Percentiles rank a stretch among this genome's conserved stretches.
Conservation (phyloP, 2,329 filamentous ascomycete species). For the Fusarium solani-melongenae region DNA sequence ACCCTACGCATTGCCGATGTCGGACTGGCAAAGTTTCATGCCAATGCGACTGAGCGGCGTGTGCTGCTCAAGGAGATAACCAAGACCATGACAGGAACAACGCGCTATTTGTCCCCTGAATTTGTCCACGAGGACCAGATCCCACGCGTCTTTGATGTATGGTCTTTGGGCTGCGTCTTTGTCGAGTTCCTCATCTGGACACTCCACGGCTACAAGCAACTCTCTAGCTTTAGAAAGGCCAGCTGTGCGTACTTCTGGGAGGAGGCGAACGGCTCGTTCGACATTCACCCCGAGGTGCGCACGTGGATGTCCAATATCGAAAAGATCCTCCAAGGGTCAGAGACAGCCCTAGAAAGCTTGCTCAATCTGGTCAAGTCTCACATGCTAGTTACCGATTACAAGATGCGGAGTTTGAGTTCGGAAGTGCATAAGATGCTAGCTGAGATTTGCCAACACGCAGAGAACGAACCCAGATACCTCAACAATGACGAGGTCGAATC, state of each 20-base stretch:
- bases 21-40: background rate
- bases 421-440: accelerated
- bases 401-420: accelerated
- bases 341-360: background rate
- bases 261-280: accelerated
- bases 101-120: background rate
- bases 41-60: background rate
- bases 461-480: background rate
- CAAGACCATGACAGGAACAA: background rate
- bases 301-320: background rate
- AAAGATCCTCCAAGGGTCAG: background rate
- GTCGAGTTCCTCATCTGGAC: constrained; percentile 6
- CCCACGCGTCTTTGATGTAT: background rate
- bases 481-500: background rate
- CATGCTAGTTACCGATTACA: background rate
- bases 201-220: background rate
- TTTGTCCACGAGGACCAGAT: background rate
- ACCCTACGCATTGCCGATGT: background rate
- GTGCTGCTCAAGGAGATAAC: background rate
- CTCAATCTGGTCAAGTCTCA: accelerated
- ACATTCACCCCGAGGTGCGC: background rate
- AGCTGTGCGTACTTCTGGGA: background rate
- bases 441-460: background rate
- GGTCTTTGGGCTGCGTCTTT: background rate
- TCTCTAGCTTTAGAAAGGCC: background rate